These are phyloP conservation scores for Protomyces arabidopsidicola DNA, from an alignment of 1,139 yeast genomes.

Conservation along the genomic window DNA sequence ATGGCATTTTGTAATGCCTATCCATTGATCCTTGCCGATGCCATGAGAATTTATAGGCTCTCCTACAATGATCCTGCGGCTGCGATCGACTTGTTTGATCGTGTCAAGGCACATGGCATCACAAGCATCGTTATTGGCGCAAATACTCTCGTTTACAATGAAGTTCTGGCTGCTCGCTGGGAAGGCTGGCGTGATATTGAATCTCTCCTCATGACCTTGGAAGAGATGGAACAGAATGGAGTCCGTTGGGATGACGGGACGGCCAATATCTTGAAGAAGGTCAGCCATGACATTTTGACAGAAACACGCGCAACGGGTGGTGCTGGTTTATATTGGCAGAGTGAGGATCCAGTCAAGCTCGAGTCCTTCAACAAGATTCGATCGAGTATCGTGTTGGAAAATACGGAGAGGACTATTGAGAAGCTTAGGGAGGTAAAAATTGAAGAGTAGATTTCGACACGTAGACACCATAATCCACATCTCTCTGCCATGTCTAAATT, in stretches of 20 bases:
- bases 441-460: background rate
- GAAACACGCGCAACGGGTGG: background rate
- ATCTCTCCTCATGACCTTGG: slow-evolving; percentile 40
- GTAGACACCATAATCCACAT: background rate
- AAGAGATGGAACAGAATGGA: slow-evolving; percentile 44
- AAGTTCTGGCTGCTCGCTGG: slow-evolving; percentile 43
- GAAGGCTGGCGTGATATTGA: slow-evolving; percentile 42
- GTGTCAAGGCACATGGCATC: slow-evolving; percentile 40
- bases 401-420: background rate
- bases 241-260: slow-evolving; percentile 41
- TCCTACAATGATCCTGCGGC: slow-evolving; percentile 42
- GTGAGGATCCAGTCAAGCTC: background rate
- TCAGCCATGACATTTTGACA: slow-evolving; percentile 34
- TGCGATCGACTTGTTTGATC: slow-evolving; percentile 44
- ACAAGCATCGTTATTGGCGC: slow-evolving; percentile 44
- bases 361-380: background rate
- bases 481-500: background rate
- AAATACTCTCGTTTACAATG: slow-evolving; percentile 44
- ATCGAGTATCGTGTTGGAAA: background rate
- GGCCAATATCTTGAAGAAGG: slow-evolving; percentile 37
- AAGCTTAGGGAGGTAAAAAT: background rate
- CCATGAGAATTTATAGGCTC: slow-evolving; percentile 35
- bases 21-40: slow-evolving; percentile 34
- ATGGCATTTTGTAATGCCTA: slow-evolving; percentile 31
- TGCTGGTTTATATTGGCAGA: background rate